A percentile compares a stretch with the other conserved stretches of the same genome.
Evolutionary conservation across 2,329 filamentous ascomycete genomes (phyloP).

Genomic region (Diaporthe vaccinii): DNA sequence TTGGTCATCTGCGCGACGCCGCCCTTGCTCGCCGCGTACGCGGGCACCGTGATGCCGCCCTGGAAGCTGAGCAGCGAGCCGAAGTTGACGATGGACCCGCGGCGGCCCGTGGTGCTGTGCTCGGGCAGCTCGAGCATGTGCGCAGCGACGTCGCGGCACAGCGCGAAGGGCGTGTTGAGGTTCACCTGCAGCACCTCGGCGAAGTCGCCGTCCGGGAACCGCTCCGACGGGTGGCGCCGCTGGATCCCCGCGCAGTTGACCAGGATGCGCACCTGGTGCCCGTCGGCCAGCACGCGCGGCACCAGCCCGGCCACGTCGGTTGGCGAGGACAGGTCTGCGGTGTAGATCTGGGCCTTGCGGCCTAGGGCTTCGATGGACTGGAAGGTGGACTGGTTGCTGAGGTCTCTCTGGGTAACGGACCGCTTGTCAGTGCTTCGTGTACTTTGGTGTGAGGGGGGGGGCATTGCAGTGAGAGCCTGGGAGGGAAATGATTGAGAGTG

Average conservation of each 20-base stretch:
- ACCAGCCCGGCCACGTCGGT: constrained; percentile 72
- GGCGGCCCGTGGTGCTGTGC: constrained; percentile 63
- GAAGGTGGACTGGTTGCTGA: constrained; percentile 65
- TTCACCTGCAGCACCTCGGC: constrained; percentile 89
- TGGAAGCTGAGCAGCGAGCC: constrained; percentile 86
- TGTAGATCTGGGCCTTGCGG: constrained; percentile 76
- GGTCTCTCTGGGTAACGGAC: constrained; percentile 48
- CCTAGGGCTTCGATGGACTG: constrained; percentile 74
- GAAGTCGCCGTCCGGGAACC: constrained; percentile 84
- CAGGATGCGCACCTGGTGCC: constrained; percentile 79
- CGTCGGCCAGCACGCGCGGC: constrained; percentile 72
- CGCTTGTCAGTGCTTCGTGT: not conserved
- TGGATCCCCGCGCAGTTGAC: constrained; percentile 92
- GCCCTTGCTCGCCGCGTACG: constrained; percentile 89
- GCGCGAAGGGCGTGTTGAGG: constrained; percentile 82
- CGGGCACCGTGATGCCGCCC: constrained; percentile 88
- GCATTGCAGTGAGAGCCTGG: not conserved
- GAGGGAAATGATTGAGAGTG: not conserved
- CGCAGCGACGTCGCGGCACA: constrained; percentile 82
- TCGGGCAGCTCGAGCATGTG: constrained; percentile 77
- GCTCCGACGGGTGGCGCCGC: constrained; percentile 79
- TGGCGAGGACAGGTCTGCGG: constrained; percentile 75
- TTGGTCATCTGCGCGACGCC: constrained; percentile 89
- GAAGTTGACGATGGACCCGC: constrained; percentile 86
- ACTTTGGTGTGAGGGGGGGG: too few species aligned